Evolutionary conservation across 1,284 basidiomycete species (phyloP).

Genomic region (Tilletia setariae): DNA sequence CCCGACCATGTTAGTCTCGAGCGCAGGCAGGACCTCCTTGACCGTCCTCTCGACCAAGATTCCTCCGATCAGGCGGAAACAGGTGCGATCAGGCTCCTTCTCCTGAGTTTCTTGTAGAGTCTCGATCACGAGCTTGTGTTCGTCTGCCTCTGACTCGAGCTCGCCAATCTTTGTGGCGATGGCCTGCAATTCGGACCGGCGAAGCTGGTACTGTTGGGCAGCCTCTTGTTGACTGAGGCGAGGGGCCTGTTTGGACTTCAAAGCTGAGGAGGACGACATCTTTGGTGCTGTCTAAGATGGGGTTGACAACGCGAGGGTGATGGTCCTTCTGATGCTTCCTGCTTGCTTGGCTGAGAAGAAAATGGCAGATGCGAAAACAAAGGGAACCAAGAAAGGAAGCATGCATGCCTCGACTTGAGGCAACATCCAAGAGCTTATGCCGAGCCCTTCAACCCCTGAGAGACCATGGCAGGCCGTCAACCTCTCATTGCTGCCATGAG

Average conservation of each 20-base stretch:
- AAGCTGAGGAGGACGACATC: not conserved
- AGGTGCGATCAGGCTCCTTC: conserved; percentile 82
- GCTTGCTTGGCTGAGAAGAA: too few relatives aligned
- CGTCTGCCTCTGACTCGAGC: conserved; percentile 51
- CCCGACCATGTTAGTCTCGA: conserved; percentile 47
- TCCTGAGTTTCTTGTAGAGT: conserved; percentile 65
- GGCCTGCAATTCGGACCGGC: conserved; percentile 45
- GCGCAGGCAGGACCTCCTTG: conserved; percentile 83
- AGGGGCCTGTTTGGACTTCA: not conserved
- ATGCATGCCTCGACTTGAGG: too few relatives aligned
- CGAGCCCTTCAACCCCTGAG: too few relatives aligned
- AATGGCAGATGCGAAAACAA: too few relatives aligned
- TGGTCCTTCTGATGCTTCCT: too few relatives aligned
- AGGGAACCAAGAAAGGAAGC: too few relatives aligned
- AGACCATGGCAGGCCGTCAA: too few relatives aligned
- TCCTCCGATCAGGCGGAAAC: conserved; percentile 93
- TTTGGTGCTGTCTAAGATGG: too few relatives aligned
- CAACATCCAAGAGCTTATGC: too few relatives aligned
- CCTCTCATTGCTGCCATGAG: too few relatives aligned
- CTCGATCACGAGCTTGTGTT: conserved; percentile 68
- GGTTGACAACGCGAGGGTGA: too few relatives aligned
- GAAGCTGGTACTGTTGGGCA: conserved; percentile 37
- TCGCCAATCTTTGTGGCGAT: conserved; percentile 52
- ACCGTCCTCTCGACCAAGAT: conserved; percentile 94
- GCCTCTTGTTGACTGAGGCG: conserved; percentile 28